Evolutionary conservation across 2,329 filamentous ascomycete genomes (phyloP).

Genomic region (Penicillium sp.): DNA sequence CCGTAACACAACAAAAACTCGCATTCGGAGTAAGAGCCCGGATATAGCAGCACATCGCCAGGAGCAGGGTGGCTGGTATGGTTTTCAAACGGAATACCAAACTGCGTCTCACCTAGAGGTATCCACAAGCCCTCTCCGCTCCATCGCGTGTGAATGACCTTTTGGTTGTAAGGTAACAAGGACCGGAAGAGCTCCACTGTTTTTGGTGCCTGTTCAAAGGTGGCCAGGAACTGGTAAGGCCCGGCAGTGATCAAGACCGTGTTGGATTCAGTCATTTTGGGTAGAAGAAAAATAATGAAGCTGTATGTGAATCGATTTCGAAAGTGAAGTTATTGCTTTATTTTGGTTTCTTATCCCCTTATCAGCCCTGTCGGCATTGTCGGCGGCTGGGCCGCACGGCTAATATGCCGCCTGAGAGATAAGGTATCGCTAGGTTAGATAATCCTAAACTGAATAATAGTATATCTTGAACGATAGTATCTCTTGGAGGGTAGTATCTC

Average conservation of each 20-base stretch:
- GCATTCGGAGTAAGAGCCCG: constrained; percentile 22
- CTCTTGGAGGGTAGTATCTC: not conserved
- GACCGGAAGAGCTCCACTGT: constrained; percentile 20
- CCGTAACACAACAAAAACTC: constrained; percentile 27
- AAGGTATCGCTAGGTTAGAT: not conserved
- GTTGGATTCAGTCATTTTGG: not conserved
- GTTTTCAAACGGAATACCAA: constrained; percentile 23
- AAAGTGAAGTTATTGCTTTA: not conserved
- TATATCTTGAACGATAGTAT: too few species aligned
- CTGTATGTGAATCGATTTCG: not conserved
- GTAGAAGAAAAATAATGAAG: not conserved
- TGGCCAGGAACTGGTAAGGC: constrained; percentile 13
- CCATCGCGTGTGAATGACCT: constrained; percentile 28
- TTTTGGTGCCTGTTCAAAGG: constrained; percentile 19
- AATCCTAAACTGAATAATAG: not conserved
- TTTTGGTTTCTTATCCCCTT: not conserved
- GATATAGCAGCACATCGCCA: constrained; percentile 25
- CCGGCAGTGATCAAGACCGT: constrained; percentile 14
- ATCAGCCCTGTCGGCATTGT: not conserved
- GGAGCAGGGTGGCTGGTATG: constrained; percentile 23
- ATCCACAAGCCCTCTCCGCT: constrained; percentile 28
- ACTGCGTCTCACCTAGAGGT: constrained; percentile 23
- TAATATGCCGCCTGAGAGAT: not conserved
- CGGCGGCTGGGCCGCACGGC: constrained; percentile 15
- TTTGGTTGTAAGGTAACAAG: constrained; percentile 24